phyloP scores from a whole-genome alignment of 1,284 basidiomycete species.

The Hemileia vastatrix region DNA sequence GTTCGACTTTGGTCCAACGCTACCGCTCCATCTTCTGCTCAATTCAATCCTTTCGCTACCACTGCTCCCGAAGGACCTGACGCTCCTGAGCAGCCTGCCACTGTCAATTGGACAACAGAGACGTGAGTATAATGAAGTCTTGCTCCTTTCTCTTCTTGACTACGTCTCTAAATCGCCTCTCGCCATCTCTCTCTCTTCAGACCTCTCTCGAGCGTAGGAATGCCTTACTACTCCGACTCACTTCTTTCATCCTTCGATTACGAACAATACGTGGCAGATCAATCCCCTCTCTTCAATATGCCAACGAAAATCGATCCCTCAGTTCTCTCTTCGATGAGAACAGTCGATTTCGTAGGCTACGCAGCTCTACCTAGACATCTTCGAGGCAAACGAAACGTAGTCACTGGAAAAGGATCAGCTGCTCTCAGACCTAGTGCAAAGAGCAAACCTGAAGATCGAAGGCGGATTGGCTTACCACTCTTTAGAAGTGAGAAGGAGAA shows the following conservation, averaged over 20 bases:
- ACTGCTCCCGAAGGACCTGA: slow-evolving; percentile 77
- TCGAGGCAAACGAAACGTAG: slow-evolving; percentile 71
- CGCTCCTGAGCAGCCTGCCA: slow-evolving; percentile 57
- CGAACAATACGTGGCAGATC: no score
- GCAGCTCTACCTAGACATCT: slow-evolving; percentile 73
- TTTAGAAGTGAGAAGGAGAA: slow-evolving; percentile 72
- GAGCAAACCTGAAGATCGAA: no score
- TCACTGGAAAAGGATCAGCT: slow-evolving; percentile 47
- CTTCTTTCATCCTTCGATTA: slow-evolving; percentile 80
- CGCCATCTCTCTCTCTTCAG: background rate
- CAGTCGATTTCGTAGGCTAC: slow-evolving; percentile 80
- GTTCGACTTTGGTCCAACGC: slow-evolving; percentile 74
- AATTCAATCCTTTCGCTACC: slow-evolving; percentile 76
- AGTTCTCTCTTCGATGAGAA: slow-evolving; percentile 66
- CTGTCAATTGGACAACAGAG: slow-evolving; percentile 67
- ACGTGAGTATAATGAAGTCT: no score
- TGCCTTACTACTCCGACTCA: slow-evolving; percentile 69
- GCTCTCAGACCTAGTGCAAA: slow-evolving; percentile 44
- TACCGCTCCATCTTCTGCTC: slow-evolving; percentile 47
- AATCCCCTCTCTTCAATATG: slow-evolving; percentile 52
- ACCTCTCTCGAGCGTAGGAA: slow-evolving; percentile 75
- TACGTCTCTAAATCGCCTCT: no score
- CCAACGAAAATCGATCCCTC: slow-evolving; percentile 68
- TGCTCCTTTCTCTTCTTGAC: no score
- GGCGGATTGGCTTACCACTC: slow-evolving; percentile 51